Conservation (phyloP, 768 basidiomycete species). For the Tulasnella sp. region DNA sequence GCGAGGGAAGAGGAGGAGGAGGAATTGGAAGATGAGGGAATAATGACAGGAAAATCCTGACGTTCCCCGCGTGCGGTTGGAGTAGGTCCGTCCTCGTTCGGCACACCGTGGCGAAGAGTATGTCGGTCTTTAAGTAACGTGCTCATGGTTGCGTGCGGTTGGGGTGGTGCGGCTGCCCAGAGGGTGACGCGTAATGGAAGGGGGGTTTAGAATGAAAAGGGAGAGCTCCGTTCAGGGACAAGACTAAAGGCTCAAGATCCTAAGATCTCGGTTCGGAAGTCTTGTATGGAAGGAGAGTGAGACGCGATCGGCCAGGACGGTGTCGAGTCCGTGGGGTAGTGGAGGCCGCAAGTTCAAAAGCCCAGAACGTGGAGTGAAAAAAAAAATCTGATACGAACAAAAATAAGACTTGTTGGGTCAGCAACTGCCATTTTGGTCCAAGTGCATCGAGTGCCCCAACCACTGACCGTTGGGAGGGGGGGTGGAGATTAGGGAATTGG, state of each 20-base stretch:
- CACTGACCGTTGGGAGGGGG: not conserved
- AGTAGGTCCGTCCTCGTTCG: constrained; percentile 8
- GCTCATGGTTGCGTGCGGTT: not conserved
- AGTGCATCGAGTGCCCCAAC: not conserved
- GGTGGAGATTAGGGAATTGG: constrained; percentile 1
- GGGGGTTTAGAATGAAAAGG: not conserved
- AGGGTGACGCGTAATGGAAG: not conserved
- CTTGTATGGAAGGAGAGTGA: constrained; percentile 14
- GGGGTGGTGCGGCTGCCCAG: not conserved
- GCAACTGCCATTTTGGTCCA: not conserved
- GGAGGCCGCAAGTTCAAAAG: constrained; percentile 19
- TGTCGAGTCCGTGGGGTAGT: constrained; percentile 1
- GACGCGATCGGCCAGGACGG: constrained; percentile 18
- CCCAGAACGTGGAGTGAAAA: constrained; percentile 25
- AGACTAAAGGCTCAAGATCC: constrained; percentile 1
- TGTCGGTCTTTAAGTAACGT: constrained; percentile 12
- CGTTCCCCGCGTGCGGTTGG: constrained; percentile 14
- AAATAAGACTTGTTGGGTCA: not conserved
- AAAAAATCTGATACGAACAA: constrained; percentile 12
- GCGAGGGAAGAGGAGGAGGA: not conserved
- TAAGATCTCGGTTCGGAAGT: constrained; percentile 9
- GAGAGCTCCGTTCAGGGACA: constrained; percentile 4
- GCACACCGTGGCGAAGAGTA: not conserved
- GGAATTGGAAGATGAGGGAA: constrained; percentile 1
- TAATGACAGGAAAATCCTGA: not conserved